Evolutionary conservation across 345 rosid genomes (phyloP), one percentile per base, ranked within the genome.

Genomic region (Aquilaria yunnanensis): DNA sequence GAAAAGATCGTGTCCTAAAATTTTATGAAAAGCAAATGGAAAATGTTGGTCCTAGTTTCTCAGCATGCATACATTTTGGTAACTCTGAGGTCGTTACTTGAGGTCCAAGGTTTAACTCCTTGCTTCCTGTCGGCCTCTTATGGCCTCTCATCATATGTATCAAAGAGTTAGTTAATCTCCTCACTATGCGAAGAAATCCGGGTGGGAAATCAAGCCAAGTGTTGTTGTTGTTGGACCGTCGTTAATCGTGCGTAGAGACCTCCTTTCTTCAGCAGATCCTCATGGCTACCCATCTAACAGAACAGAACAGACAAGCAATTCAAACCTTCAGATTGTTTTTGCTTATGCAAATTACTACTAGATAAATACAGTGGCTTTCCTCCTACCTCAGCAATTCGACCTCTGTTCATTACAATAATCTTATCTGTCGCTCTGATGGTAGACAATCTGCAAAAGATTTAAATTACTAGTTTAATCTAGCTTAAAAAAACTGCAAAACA

Each of bases 331-430:
- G 48, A 62, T 50, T 46, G 9, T 45, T 16, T 32, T 12, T 33
- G 45, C 48, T 9, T 30, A 32, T 51, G 16, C 29, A 37, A 51
- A 31, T 10, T 23, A 8, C 48, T n/a, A 32, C 43, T 52, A 51
- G 33, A 54, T 30, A 52, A 0, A 43, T 23, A 23, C 23, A 23
- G 23, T 23, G 23, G 23, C 23, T 23, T 23, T 23, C 23, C 23
- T 10, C 7, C 60, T 53, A 23, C 85, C 85, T 77, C 82, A 1
- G 68, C 61, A 47, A 75, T 59, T 66, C 23, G 74, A 54, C 85
- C 82, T 2, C 49, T 32, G 60, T 81, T 71, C 75, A 81, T 72
- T 34, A 77, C 78, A 37, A 77, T 62, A 34, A 81, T 75, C 66
- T 58, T 75, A 59, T 77, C 75, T 2, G 58, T 80, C 11, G 64